A percentile compares a stretch with the other conserved stretches of the same genome.
phyloP scores from a whole-genome alignment of 2,329 filamentous ascomycete genomes.

The Diplodia corticola region DNA sequence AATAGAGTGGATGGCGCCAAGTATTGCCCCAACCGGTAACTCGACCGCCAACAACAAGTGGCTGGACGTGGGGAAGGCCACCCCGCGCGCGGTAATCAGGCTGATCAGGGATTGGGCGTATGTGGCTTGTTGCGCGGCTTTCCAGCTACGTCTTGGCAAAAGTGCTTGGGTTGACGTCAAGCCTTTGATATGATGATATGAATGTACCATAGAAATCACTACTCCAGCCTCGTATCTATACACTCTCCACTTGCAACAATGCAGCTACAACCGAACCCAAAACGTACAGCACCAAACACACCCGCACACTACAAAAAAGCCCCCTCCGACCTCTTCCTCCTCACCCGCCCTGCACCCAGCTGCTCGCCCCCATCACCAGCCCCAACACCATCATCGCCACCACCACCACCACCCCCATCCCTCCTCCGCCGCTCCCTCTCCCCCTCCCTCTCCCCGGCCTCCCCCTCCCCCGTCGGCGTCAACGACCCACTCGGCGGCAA shows the following conservation, averaged over 20 bases:
- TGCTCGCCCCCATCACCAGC: background rate
- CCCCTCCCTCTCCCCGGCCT: background rate
- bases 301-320: background rate
- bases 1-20: background rate
- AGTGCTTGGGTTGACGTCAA: background rate
- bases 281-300: too few species aligned
- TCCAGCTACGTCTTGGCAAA: background rate
- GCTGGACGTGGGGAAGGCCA: background rate
- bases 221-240: too few species aligned
- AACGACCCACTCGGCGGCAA: constrained; percentile 8
- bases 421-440: background rate
- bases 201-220: too few species aligned
- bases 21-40: background rate
- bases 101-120: background rate
- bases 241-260: background rate
- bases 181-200: background rate
- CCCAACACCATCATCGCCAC: background rate
- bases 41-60: background rate
- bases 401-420: background rate
- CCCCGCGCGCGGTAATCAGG: background rate
- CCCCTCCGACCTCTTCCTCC: background rate
- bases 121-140: background rate
- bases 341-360: background rate
- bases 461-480: background rate
- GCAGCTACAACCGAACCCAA: background rate